Base-by-base conservation (phyloP, 108 stramenopile species). In the Cyclotella sp. region DNA sequence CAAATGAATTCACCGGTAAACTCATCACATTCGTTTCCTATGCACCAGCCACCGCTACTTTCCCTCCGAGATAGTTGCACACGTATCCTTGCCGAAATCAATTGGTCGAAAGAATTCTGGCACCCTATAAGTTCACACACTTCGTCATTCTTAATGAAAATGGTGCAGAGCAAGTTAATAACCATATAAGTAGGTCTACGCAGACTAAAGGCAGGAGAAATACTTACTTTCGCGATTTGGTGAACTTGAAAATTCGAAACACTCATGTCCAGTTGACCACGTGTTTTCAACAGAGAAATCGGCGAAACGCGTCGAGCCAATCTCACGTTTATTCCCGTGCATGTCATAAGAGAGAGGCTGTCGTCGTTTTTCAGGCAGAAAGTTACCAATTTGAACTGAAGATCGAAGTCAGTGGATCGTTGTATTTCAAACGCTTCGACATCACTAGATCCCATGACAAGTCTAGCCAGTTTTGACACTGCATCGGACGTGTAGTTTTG, bases 1-100 rank as follows among this genome's bases (percentile, higher is more conserved):
- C 8, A 8, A 27, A 15, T 41, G 47, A 47, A n/a, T n/a, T n/a
- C n/a, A n/a, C n/a, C n/a, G n/a, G n/a, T n/a, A n/a, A n/a, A 27
- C 5, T 58, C 64, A 0, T 76, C 74, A 30, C n/a, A n/a, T n/a
- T n/a, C n/a, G n/a, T 19, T 47, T 15, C 84, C 88, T 16, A 85
- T 73, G 0, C 84, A 84, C 88, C 88, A 89, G 3, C 86, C 88
- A 3, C 84, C 77, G 44, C 22, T 55, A 21, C 76, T 71, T 21
- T 61, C 18, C 7, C 43, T 43, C 8, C 74, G 73, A 54, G 84
- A 83, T 42, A 85, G 70, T 45, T 86, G 84, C 15, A 65, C 71
- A 49, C 86, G 58, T 5, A 82, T 24, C 63, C 88, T 73, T 44
- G 75, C 15, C 27, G 78, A 64, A 52, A 85, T 29, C 1, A 87